Percentiles rank a stretch among this genome's conserved stretches.
These are phyloP conservation scores for Neurospora sublineolata DNA, from an alignment of 495 filamentous ascomycete species.

Conservation along the genomic window DNA sequence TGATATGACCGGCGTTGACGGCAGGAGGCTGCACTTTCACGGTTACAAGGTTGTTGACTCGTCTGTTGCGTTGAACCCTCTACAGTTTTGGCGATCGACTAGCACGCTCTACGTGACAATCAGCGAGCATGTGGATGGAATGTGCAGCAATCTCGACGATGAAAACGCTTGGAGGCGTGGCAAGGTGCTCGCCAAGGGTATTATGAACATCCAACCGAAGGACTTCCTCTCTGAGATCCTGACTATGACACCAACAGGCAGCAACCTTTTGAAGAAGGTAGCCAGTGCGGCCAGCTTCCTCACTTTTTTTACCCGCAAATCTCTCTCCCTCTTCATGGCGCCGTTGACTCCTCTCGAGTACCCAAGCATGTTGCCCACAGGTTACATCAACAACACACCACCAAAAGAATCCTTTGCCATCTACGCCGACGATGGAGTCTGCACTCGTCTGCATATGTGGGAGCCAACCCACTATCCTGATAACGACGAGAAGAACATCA, in stretches of 20 bases:
- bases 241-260: slow-evolving; percentile 41
- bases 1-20: slow-evolving; percentile 43
- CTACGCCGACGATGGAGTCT: slow-evolving; percentile 39
- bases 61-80: slow-evolving; percentile 40
- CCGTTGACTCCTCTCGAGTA: slow-evolving; percentile 46
- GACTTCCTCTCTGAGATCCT: slow-evolving; percentile 49
- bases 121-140: slow-evolving; percentile 23
- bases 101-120: slow-evolving; percentile 51
- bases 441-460: slow-evolving; percentile 44
- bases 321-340: slow-evolving; percentile 41
- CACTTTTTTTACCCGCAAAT: slow-evolving; percentile 45
- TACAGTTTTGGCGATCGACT: slow-evolving; percentile 49
- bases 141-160: slow-evolving; percentile 22
- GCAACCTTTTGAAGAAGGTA: slow-evolving; percentile 30
- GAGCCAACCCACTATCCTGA: slow-evolving; percentile 29
- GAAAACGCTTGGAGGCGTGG: slow-evolving; percentile 28
- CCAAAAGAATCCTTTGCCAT: slow-evolving; percentile 28
- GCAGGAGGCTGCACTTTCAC: slow-evolving; percentile 41
- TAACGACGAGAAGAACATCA: slow-evolving; percentile 19
- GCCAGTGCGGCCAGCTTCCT: slow-evolving; percentile 39
- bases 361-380: slow-evolving; percentile 32
- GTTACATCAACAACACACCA: slow-evolving; percentile 39
- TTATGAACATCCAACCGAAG: slow-evolving; percentile 42
- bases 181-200: slow-evolving; percentile 43
- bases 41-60: slow-evolving; percentile 54